Base-by-base conservation (phyloP, 176 grass and related monocot species). In the Dactylis glomerata region DNA sequence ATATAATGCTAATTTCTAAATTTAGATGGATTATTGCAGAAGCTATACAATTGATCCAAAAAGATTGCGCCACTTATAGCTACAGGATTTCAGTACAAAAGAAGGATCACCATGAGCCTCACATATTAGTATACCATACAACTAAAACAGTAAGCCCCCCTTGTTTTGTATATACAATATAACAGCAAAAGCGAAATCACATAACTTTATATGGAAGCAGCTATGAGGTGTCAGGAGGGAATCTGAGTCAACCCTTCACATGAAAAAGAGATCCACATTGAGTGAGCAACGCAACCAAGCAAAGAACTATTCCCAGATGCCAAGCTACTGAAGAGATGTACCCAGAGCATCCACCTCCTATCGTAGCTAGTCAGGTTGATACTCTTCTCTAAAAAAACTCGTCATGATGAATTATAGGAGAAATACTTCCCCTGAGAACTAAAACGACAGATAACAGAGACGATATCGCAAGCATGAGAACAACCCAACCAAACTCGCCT, bases 301-400 rank as follows among this genome's bases (percentile, higher is more conserved):
- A 77, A 77, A n/a, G n/a, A 51, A 76, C 3, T 31, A 44, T 44
- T 9, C 73, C 64, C 72, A 46, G 73, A 86, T 90, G 57, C 78
- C 58, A 79, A 47, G 73, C 28, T 73, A 57, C 22, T 13, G 68
- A 45, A 81, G 7, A 24, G 2, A 22, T 84, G 3, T 22, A n/a
- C 2, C 14, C 66, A 64, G 19, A 19, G 10, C 37, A 56, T 19
- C 7, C 40, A 73, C 40, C 5, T 37, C 40, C 5, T 37, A 3
- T 36, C 2, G 1, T 32, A 5, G 16, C 31, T 40, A 70, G 5
- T 51, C 9, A 75, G 72, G 27, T 22, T 41, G 31, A 38, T 23
- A 59, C 38, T 38, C 4, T 23, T 31, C 52, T 49, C 15, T 58
- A 0, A 23, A 27, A 30, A 75, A 55, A 81, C 5, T 51, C 10